Conservation (phyloP, 2,329 filamentous ascomycete genomes). For the Xylariaceae sp. region DNA sequence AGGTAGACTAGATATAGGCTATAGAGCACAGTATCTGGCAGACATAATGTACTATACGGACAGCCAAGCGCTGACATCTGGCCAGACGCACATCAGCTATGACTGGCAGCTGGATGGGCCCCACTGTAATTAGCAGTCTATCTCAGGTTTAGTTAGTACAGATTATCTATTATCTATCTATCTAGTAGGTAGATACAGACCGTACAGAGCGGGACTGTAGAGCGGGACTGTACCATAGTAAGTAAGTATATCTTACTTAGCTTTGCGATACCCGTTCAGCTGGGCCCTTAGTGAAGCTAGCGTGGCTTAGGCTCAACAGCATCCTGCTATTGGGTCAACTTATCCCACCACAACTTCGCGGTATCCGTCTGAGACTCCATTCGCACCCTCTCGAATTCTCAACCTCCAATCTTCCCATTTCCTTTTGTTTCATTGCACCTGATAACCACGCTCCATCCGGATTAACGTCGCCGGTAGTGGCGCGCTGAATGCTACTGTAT, state of each 20-base stretch:
- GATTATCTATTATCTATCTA: too few relatives aligned
- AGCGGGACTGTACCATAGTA: too few relatives aligned
- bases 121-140: neutral
- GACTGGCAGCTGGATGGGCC: constrained; percentile 17
- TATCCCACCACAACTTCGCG: constrained; percentile 16
- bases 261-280: constrained; percentile 16
- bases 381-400: constrained; percentile 12
- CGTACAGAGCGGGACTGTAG: too few relatives aligned
- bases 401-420: neutral
- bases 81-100: constrained; percentile 17
- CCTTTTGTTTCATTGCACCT: constrained; percentile 21
- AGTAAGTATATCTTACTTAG: neutral
- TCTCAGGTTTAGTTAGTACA: too few relatives aligned
- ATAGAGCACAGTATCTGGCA: neutral
- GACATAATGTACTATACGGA: neutral
- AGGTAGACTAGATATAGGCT: neutral
- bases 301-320: constrained; percentile 14
- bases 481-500: constrained; percentile 26
- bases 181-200: too few relatives aligned
- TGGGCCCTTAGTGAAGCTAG: constrained; percentile 10
- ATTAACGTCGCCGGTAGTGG: constrained; percentile 25
- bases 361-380: constrained; percentile 16
- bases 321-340: constrained; percentile 14
- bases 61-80: neutral
- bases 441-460: constrained; percentile 25